Percentiles rank a stretch among this genome's conserved stretches.
Evolutionary conservation across 2,329 filamentous ascomycete species (phyloP).

Genomic region (Rhinocladiella mackenziei): DNA sequence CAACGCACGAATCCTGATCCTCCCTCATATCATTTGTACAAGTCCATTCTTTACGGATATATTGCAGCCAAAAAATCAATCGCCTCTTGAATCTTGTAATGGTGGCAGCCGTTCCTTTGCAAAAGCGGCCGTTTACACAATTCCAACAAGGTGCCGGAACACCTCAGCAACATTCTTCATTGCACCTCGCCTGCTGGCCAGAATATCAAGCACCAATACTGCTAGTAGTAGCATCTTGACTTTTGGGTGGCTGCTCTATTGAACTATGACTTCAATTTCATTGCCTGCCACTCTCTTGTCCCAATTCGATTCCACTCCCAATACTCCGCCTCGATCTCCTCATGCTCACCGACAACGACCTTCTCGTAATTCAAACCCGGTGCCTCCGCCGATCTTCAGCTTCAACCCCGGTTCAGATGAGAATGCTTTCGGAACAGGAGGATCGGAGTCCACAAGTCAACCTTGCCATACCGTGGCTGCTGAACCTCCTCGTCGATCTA

Average conservation of each 20-base stretch:
- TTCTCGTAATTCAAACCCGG: conserved; percentile 26
- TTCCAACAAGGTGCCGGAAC: conserved; percentile 21
- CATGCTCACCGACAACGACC: conserved; percentile 18
- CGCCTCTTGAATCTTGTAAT: conserved; percentile 16
- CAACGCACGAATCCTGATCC: conserved; percentile 2
- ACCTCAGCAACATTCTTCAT: conserved; percentile 13
- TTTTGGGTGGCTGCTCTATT: conserved; percentile 47
- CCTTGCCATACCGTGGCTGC: conserved; percentile 4
- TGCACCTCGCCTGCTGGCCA: conserved; percentile 26
- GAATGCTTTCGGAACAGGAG: conserved; percentile 5
- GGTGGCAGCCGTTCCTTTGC: conserved; percentile 21
- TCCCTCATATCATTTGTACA: conserved; percentile 10
- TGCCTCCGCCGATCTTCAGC: conserved; percentile 25
- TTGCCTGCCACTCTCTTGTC: conserved; percentile 19
- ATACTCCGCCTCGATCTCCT: conserved; percentile 20
- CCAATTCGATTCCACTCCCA: conserved; percentile 14
- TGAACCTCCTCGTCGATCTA: conserved; percentile 12
- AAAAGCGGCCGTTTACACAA: conserved; percentile 12
- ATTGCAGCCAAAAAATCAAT: conserved; percentile 12
- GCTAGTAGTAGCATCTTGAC: too few species aligned
- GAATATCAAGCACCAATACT: too few species aligned
- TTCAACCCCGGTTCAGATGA: conserved; percentile 26
- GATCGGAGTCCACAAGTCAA: conserved; percentile 4
- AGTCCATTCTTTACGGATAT: conserved; percentile 15
- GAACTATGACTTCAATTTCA: conserved; percentile 38